Evolutionary conservation across 2,329 filamentous ascomycete genomes (phyloP).

Genomic region (Pseudogymnoascus sp.): DNA sequence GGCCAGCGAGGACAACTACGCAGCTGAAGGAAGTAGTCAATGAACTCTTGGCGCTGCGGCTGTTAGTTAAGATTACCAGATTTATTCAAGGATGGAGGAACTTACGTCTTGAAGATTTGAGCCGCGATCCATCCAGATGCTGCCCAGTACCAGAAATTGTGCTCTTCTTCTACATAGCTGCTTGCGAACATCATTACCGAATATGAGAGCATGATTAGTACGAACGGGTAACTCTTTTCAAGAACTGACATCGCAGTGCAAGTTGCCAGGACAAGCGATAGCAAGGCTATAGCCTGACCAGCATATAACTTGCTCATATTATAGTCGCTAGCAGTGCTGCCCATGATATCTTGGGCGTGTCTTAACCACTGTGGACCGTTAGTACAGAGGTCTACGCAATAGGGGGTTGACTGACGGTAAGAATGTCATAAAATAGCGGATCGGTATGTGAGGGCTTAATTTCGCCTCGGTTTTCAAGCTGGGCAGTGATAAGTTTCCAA

Average conservation of each 20-base stretch:
- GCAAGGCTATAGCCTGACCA: constrained; percentile 35
- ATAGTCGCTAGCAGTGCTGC: constrained; percentile 88
- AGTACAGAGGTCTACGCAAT: constrained; percentile 7
- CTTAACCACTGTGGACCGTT: constrained; percentile 31
- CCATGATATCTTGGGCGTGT: constrained; percentile 64
- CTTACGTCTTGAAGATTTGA: constrained; percentile 39
- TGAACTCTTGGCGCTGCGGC: constrained; percentile 17
- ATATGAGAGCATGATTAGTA: constrained; percentile 53
- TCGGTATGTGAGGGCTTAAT: constrained; percentile 25
- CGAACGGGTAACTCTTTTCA: constrained; percentile 27
- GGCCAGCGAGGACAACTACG: constrained; percentile 47
- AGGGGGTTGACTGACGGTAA: constrained; percentile 28
- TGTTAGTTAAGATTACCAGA: constrained; percentile 15
- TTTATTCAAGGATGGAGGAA: background rate
- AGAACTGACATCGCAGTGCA: constrained; percentile 28
- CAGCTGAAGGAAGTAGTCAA: constrained; percentile 17
- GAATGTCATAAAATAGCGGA: constrained; percentile 37
- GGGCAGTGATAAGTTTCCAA: constrained; percentile 42
- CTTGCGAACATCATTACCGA: constrained; percentile 93
- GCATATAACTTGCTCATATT: constrained; percentile 54
- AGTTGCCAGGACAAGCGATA: constrained; percentile 28
- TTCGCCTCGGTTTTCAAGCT: constrained; percentile 12
- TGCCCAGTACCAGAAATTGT: constrained; percentile 97
- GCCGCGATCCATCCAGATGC: constrained; percentile 60
- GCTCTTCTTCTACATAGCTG: constrained; percentile 96